A percentile compares a stretch with the other conserved stretches of the same genome.
Evolutionary conservation across 208 protist species (phyloP).

Genomic region (Leishmania tropica): DNA sequence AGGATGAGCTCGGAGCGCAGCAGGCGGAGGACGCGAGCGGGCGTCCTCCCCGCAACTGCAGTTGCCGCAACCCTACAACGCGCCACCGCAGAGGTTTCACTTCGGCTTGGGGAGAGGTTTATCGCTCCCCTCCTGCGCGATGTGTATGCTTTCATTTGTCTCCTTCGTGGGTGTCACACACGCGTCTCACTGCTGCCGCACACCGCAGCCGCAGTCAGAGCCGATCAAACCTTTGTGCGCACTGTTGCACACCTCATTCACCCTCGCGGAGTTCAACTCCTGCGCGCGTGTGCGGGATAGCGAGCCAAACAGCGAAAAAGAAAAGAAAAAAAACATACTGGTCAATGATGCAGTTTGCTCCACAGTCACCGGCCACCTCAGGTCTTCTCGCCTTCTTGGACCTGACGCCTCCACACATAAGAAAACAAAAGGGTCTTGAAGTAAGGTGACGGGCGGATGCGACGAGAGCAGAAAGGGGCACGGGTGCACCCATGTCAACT

Average conservation of each 20-base stretch:
- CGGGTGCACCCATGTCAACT: not conserved
- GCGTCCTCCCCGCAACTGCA: not conserved
- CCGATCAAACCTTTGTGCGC: not conserved
- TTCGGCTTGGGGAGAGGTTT: not conserved
- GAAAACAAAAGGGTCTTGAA: not conserved
- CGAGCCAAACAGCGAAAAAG: not conserved
- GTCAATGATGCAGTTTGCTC: not conserved
- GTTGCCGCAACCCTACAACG: not conserved
- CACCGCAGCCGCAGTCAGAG: not conserved
- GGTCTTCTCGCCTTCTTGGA: not conserved
- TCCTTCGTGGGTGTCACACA: not conserved
- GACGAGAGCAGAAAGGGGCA: not conserved
- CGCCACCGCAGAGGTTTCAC: not conserved
- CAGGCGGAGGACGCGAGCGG: not conserved
- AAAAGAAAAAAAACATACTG: not conserved
- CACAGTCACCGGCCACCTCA: not conserved
- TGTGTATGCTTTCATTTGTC: too few relatives aligned
- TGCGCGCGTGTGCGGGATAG: not conserved
- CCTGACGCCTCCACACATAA: not conserved
- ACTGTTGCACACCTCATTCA: too few relatives aligned
- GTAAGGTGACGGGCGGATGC: not conserved
- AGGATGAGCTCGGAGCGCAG: not conserved
- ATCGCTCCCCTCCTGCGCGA: too few relatives aligned
- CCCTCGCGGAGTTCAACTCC: too few relatives aligned
- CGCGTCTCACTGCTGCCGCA: not conserved